Evolutionary conservation across 2,329 filamentous ascomycete species (phyloP).

Genomic region (Nigrospora sphaerica): DNA sequence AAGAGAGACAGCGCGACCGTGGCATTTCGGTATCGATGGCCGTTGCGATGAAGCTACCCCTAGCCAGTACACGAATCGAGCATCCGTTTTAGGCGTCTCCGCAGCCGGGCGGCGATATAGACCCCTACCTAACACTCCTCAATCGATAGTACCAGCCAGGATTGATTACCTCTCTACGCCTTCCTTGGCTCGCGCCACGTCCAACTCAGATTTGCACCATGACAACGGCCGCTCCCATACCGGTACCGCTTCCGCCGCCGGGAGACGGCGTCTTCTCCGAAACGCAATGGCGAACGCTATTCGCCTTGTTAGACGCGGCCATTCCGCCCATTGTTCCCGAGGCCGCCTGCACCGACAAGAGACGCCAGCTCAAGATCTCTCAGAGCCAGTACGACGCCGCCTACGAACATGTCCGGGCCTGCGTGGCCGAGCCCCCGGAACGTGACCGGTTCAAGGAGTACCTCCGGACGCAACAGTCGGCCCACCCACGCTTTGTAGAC

Average conservation of each 20-base stretch:
- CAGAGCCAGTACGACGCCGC: slow-evolving; percentile 42
- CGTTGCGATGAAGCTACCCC: too few relatives aligned
- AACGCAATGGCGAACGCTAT: slow-evolving; percentile 46
- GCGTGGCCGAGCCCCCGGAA: slow-evolving; percentile 29
- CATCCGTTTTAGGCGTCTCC: too few relatives aligned
- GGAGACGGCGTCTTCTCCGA: slow-evolving; percentile 17
- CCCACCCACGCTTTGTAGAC: slow-evolving; percentile 45
- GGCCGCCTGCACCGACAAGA: slow-evolving; percentile 27
- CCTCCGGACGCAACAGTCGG: slow-evolving; percentile 43
- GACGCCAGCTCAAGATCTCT: slow-evolving; percentile 36
- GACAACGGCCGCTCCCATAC: slow-evolving; percentile 4
- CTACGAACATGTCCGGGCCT: slow-evolving; percentile 28
- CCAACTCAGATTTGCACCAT: too few relatives aligned
- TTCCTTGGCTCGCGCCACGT: too few relatives aligned
- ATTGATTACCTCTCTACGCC: too few relatives aligned
- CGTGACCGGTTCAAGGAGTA: slow-evolving; percentile 41
- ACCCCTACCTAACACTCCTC: too few relatives aligned
- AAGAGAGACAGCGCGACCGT: too few relatives aligned
- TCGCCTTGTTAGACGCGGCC: slow-evolving; percentile 49
- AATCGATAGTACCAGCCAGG: too few relatives aligned
- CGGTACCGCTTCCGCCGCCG: slow-evolving; percentile 12
- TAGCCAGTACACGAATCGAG: too few relatives aligned
- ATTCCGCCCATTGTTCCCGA: slow-evolving; percentile 50
- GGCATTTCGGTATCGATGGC: too few relatives aligned
- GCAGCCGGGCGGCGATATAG: too few relatives aligned